A percentile compares a stretch with the other conserved stretches of the same genome.
Conservation (phyloP, 1,284 basidiomycete genomes). For the Fomes fomentarius region DNA sequence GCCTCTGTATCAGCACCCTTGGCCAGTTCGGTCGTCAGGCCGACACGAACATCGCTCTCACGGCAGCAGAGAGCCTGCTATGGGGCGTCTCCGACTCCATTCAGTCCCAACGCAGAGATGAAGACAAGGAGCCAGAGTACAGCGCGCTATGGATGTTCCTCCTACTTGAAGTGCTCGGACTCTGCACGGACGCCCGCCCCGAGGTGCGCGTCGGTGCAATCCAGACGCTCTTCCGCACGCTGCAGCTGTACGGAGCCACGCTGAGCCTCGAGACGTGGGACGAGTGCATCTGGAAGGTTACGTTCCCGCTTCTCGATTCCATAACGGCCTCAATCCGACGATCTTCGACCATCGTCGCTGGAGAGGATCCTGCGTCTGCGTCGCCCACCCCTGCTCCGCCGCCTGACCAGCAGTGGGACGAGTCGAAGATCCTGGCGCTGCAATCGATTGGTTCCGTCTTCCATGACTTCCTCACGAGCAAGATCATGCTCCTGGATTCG, state of each 20-base stretch:
- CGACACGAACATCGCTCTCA: constrained; percentile 95
- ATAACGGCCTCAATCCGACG: constrained; percentile 62
- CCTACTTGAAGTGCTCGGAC: constrained; percentile 79
- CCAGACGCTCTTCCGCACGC: constrained; percentile 91
- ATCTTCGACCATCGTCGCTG: constrained; percentile 12
- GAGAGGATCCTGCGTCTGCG: constrained; percentile 10
- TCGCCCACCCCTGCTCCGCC: constrained; percentile 28
- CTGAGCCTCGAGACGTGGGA: constrained; percentile 85
- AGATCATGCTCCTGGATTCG: constrained; percentile 72
- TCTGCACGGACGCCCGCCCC: constrained; percentile 81
- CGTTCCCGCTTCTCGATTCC: constrained; percentile 86
- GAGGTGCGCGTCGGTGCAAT: constrained; percentile 94
- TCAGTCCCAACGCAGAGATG: constrained; percentile 74
- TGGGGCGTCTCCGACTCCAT: constrained; percentile 96
- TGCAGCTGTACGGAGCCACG: constrained; percentile 90
- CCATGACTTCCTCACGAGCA: constrained; percentile 74
- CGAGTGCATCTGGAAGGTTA: constrained; percentile 85
- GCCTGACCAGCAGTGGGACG: constrained; percentile 67
- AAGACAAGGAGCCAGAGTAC: constrained; percentile 68
- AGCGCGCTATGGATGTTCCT: constrained; percentile 92
- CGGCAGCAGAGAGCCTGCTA: constrained; percentile 85
- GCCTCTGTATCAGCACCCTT: constrained; percentile 87
- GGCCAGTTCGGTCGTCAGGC: constrained; percentile 90
- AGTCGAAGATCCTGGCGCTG: constrained; percentile 86
- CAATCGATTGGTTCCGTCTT: constrained; percentile 86